A percentile compares a stretch with the other conserved stretches of the same genome.
Conservation (phyloP, 225 moss, liverwort and hornwort species). For the Rhytidiadelphus loreus region DNA sequence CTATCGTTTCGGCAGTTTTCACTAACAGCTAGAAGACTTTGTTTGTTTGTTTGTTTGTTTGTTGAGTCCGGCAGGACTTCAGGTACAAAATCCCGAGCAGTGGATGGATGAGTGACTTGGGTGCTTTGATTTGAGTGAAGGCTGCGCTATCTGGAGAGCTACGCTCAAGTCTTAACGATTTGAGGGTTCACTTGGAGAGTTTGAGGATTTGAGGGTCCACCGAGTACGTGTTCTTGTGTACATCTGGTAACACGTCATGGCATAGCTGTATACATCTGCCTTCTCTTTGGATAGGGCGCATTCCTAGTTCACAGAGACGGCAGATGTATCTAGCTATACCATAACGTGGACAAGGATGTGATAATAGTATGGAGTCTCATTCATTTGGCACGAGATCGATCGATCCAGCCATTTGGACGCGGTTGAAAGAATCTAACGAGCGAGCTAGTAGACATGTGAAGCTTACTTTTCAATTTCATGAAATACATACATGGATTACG, state of each 20-base stretch:
- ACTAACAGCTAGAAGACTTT: not conserved
- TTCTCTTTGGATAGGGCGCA: not conserved
- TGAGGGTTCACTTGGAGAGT: not conserved
- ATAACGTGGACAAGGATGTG: not conserved
- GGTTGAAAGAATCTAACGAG: not conserved
- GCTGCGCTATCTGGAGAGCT: not conserved
- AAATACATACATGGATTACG: not conserved
- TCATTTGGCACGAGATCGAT: not conserved
- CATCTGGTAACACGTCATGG: not conserved
- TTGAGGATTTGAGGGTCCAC: not conserved
- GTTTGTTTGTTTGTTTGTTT: not conserved
- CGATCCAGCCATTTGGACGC: not conserved
- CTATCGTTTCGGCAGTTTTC: not conserved
- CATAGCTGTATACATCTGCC: not conserved
- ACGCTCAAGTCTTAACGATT: not conserved
- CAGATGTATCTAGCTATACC: not conserved
- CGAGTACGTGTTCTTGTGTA: not conserved
- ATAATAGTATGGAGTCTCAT: not conserved
- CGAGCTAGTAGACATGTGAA: not conserved
- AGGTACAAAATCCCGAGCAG: not conserved
- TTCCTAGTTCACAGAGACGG: not conserved
- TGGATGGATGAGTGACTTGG: not conserved
- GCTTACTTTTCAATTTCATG: not conserved
- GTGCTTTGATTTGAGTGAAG: not conserved
- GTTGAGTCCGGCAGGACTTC: not conserved